Base-by-base conservation (phyloP, 2,329 filamentous ascomycete species). In the Botryotinia convoluta region DNA sequence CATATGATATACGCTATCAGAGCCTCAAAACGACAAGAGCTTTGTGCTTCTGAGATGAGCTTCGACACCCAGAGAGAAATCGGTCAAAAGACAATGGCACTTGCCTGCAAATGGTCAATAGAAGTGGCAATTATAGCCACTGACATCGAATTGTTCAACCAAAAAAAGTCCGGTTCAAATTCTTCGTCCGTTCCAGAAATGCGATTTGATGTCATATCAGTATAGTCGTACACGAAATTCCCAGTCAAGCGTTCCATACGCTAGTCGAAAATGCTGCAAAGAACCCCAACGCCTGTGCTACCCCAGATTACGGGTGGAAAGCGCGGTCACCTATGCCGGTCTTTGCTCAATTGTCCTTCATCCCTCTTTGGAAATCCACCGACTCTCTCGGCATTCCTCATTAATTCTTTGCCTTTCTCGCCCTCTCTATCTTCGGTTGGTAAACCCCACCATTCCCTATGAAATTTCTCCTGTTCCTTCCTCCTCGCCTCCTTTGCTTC, bases 361-460 rank as follows among this genome's bases (percentile, higher is more conserved):
- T 83, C 81, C 79, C 81, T 81, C 77, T 83, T 84, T 63, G 85
- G 82, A 77, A 86, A 84, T 16, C 88, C 88, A 12, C 87, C 88
- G 51, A 91, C 82, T 75, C 87, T 83, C 83, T 91, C 89, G 48
- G 82, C 85, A 73, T 81, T 79, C 83, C 84, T 86, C 81, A 88
- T 84, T 79, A 88, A 83, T 80, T 88, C 87, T 74, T 85, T 84
- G 42, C 80, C 80, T 83, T 86, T 87, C 81, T 88, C 86, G 79
- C 87, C 84, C 80, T 88, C 87, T 75, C 86, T 83, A 76, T 89
- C 88, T 77, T 85, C 85, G 78, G 87, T 84, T 18, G 88, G 88
- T 76, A 91, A 79, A 7, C 89, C 89, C 89, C 89, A 91, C 89
- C 89, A 91, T 83, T 91, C 89, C 74, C 88, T 82, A 80, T 91